A percentile compares a stretch with the other conserved stretches of the same genome.
These are phyloP conservation scores for Tolypocladium sp. DNA, from an alignment of 2,329 filamentous ascomycete species.

Conservation along the genomic window DNA sequence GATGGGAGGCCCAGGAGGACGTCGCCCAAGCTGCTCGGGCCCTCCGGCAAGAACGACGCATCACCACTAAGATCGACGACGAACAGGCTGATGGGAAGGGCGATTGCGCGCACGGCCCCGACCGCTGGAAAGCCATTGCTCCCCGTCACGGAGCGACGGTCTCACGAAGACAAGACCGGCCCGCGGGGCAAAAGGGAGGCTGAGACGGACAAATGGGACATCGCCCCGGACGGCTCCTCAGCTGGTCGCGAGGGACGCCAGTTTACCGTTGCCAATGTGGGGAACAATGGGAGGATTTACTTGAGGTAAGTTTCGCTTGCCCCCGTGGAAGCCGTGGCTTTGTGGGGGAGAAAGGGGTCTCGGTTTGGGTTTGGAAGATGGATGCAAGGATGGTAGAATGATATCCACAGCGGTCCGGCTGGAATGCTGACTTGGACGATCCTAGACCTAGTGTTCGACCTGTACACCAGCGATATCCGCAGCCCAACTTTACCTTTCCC, in stretches of 20 bases:
- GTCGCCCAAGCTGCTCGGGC: neutral
- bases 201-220: constrained; percentile 46
- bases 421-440: constrained; percentile 11
- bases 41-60: constrained; percentile 5
- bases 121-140: constrained; percentile 27
- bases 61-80: constrained; percentile 3
- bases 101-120: constrained; percentile 8
- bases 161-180: constrained; percentile 28
- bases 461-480: constrained; percentile 51
- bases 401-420: neutral
- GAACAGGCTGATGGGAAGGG: constrained; percentile 3
- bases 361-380: neutral
- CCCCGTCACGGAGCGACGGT: constrained; percentile 36
- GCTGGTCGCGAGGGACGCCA: constrained; percentile 58
- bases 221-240: constrained; percentile 51
- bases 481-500: constrained; percentile 51
- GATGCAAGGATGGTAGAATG: too few relatives aligned
- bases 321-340: neutral
- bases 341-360: neutral
- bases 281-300: constrained; percentile 76
- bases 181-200: constrained; percentile 37
- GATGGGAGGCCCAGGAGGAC: constrained; percentile 3
- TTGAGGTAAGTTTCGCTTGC: constrained; percentile 50
- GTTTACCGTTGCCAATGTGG: constrained; percentile 74
- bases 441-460: constrained; percentile 52